Evolutionary conservation across 2,329 filamentous ascomycete genomes (phyloP), one percentile per base, ranked within the genome.

Genomic region (Metarhizium robertsii): DNA sequence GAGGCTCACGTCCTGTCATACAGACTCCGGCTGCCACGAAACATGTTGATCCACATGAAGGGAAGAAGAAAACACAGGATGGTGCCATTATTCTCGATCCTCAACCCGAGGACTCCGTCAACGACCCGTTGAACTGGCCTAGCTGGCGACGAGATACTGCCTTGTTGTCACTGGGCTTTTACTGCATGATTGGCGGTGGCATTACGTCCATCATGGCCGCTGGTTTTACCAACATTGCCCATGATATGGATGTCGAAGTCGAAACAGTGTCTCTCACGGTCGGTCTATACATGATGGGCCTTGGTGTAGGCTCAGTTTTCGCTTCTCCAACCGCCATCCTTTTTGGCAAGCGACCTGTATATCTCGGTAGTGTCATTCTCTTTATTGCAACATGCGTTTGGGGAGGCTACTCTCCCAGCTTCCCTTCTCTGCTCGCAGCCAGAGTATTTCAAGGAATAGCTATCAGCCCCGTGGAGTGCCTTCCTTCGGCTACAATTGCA

Each of bases 101-200:
- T 0, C 92, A 97, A 67, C 92, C 92, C 0, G 91, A 96, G 57
- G 91, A 96, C 53, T 91, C 89, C 0, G 76, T 79, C 53, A 96
- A 97, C 61, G 92, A 97, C 64, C 92, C 92, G 1, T 74, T 97
- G 55, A 97, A 97, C 68, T 97, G 92, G 92, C 85, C 88, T 0
- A 74, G 79, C 6, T 90, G 89, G 85, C 82, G 90, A 45, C 79
- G 92, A 69, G 90, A 97, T 69, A 70, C 79, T 29, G 90, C 92
- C 0, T 72, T 97, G 59, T 64, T 95, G 0, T 92, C 87, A 0
- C 76, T 97, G 4, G 92, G 92, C 1, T 86, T 96, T 64, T 96
- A 95, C 71, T 96, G 91, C 70, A 88, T 96, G 84, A 72, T 96
- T 18, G 92, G 92, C 55, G 92, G 92, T 45, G 92, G 92, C 47